Evolutionary conservation across 805 yeast species (phyloP).

Genomic region (Saccharomycopsis microspora): DNA sequence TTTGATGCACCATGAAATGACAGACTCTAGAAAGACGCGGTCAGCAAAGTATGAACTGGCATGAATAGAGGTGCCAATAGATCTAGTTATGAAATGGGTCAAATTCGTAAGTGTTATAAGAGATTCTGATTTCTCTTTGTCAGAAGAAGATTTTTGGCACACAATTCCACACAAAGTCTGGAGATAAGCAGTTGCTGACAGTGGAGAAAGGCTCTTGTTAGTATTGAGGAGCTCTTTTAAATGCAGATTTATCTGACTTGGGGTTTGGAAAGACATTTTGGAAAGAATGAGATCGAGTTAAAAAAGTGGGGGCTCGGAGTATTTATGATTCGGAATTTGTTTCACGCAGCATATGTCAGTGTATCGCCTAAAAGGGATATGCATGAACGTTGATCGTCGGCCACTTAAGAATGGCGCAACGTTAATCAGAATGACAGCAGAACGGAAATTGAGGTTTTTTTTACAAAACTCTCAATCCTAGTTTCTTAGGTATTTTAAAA

Average conservation of each 20-base stretch:
- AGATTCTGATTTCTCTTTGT: constrained; percentile 2
- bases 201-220: neutral
- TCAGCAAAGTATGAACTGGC: neutral
- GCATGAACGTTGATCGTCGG: too few species aligned
- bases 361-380: too few species aligned
- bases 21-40: neutral
- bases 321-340: too few species aligned
- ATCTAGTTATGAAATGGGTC: neutral
- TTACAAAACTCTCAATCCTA: too few species aligned
- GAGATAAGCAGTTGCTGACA: neutral
- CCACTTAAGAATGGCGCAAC: too few species aligned
- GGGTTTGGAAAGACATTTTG: neutral
- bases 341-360: too few species aligned
- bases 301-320: too few species aligned
- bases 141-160: neutral
- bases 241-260: neutral
- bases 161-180: neutral
- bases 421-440: too few species aligned
- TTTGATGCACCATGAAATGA: neutral
- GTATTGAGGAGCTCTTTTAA: constrained; percentile 1
- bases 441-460: too few species aligned
- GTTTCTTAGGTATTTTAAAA: too few species aligned
- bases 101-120: constrained; percentile 2
- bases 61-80: neutral
- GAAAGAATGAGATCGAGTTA: too few species aligned